Base-by-base conservation (phyloP, 2,329 filamentous ascomycete genomes). In the Talaromyces sp. region DNA sequence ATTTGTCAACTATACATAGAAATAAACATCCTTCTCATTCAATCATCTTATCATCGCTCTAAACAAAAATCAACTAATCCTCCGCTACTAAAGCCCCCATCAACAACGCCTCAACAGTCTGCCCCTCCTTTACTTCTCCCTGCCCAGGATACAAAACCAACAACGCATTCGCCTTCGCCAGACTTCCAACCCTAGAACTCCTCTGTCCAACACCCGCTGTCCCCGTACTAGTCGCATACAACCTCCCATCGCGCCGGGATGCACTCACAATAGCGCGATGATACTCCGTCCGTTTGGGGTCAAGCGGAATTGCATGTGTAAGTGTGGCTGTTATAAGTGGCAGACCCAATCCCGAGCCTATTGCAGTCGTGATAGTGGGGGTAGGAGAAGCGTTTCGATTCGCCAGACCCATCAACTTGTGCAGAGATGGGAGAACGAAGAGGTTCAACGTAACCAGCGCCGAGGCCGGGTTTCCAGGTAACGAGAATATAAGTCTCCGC, bases 381-480 rank as follows among this genome's bases (percentile, higher is more conserved):
- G 5, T 51, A 36, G 29, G 51, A 34, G 29, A 11, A 22, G n/a
- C 5, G 31, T 15, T 62, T 27, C 38, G 34, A 34, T 40, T 65
- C 25, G 73, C 73, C 7, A 93, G 81, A 0, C 93, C 95, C 11
- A 88, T 85, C 70, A 91, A 83, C 70, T 90, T 88, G 73, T 96
- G 92, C 66, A 99, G 80, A 0, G 91, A 88, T 0, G 95, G 95
- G 11, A 99, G 83, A 8, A 98, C 93, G 77, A 99, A 98, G 1
- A 99, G 86, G 73, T 98, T 91, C 72, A 96, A 92, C 0, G 94
- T 96, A 10, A 98, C 95, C 1, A 97, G 84, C 0, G 95, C 94
- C 2, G 91, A 95, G 1, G 94, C 95, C 0, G 95, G 95, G 75
- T 99, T 99, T 0, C 95, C 95, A 0, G 95, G 95, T 0, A 99